A percentile compares a stretch with the other conserved stretches of the same genome.
Conservation (phyloP, 768 basidiomycete genomes). For the Lactarius indigo region DNA sequence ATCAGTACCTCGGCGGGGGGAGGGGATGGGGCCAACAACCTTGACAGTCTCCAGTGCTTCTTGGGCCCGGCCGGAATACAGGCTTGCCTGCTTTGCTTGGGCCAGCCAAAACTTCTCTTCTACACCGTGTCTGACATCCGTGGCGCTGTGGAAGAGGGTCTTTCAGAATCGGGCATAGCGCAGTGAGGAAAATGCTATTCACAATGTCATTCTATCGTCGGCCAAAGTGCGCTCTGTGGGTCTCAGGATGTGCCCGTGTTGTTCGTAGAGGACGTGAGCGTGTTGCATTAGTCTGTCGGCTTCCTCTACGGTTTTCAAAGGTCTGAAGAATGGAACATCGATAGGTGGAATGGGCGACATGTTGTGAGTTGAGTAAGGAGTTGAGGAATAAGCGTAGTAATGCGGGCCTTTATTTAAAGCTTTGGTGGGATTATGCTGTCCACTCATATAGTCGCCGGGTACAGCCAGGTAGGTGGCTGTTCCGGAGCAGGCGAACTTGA, state of each 20-base stretch:
- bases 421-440: neutral
- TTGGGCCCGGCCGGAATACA: slow-evolving; percentile 4
- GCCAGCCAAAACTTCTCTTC: neutral
- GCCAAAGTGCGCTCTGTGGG: neutral
- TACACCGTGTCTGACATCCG: neutral
- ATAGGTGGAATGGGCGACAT: neutral
- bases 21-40: neutral
- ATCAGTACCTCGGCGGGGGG: neutral
- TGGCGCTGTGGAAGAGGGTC: neutral
- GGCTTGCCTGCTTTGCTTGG: neutral
- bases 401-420: neutral
- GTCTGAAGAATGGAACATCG: neutral
- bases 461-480: neutral
- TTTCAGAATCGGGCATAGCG: neutral
- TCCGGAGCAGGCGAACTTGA: neutral
- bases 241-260: neutral
- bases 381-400: neutral
- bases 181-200: neutral
- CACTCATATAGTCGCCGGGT: neutral
- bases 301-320: neutral
- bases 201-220: neutral
- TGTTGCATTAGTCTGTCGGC: neutral
- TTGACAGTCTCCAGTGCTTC: slow-evolving; percentile 1
- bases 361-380: too few relatives aligned
- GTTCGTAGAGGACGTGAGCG: neutral